Conservation (phyloP, 208 protist genomes). For the Trichomonas gallinae region DNA sequence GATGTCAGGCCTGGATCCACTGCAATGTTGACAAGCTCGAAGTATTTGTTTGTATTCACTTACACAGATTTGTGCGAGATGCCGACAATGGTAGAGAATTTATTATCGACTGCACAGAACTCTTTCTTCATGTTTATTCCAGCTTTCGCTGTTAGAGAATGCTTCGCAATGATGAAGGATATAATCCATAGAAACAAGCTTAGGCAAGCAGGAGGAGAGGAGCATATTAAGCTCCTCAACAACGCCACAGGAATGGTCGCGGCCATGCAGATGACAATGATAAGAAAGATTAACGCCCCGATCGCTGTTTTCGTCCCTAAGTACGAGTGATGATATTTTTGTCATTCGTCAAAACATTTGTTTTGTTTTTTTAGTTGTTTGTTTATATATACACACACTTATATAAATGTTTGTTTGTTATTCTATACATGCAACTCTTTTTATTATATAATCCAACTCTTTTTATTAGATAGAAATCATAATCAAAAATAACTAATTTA, state of each 20-base stretch:
- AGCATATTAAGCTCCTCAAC: not conserved
- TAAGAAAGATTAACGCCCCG: no score
- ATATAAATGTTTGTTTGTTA: no score
- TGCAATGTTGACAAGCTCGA: not conserved
- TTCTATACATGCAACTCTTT: no score
- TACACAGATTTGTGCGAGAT: not conserved
- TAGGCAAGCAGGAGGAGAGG: not conserved
- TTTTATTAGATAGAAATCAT: no score
- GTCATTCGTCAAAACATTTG: no score
- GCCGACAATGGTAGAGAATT: not conserved
- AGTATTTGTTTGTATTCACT: not conserved
- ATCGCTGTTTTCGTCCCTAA: no score
- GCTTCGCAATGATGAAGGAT: not conserved
- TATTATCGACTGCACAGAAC: not conserved
- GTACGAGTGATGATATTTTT: no score
- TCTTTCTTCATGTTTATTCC: not conserved
- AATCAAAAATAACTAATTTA: no score
- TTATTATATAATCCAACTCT: no score
- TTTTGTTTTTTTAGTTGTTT: no score
- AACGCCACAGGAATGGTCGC: not conserved
- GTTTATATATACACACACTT: no score
- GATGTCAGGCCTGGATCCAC: not conserved
- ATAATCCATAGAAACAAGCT: not conserved
- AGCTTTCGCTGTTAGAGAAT: not conserved
- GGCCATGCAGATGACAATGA: no score